Evolutionary conservation across 805 yeast genomes (phyloP).

Genomic region (Clavispora phyllophila): DNA sequence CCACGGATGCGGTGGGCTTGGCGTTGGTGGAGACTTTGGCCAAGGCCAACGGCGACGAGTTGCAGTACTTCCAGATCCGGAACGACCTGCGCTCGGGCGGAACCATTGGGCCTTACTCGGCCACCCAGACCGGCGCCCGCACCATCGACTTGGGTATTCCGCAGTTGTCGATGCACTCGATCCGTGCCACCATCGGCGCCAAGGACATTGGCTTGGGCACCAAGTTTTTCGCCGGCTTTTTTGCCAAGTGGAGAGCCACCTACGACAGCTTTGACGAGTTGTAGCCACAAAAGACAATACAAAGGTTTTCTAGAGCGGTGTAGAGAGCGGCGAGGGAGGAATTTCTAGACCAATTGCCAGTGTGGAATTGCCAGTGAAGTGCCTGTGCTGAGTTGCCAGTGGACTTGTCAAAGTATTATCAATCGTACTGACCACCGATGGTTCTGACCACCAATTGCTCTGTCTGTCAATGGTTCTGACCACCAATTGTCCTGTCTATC

Average conservation of each 20-base stretch:
- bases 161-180: conserved; percentile 82
- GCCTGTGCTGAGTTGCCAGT: too few species aligned
- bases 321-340: too few species aligned
- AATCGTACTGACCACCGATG: too few species aligned
- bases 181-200: conserved; percentile 75
- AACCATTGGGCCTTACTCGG: conserved; percentile 74
- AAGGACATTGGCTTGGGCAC: conserved; percentile 72
- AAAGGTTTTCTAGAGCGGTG: too few species aligned
- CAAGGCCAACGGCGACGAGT: conserved; percentile 51
- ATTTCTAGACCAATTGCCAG: too few species aligned
- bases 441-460: too few species aligned
- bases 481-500: too few species aligned
- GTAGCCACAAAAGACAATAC: too few species aligned
- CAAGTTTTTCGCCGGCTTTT: conserved; percentile 68
- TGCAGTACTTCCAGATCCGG: conserved; percentile 83
- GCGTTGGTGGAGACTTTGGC: conserved; percentile 72
- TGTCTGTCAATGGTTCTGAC: too few species aligned
- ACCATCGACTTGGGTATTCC: conserved; percentile 81
- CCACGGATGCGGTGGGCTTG: conserved; percentile 70
- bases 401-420: too few species aligned
- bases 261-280: conserved; percentile 50
- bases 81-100: conserved; percentile 85
- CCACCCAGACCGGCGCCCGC: conserved; percentile 64
- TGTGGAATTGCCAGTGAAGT: too few species aligned
- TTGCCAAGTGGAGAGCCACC: conserved; percentile 58